Base-by-base conservation (phyloP, 2,329 filamentous ascomycete genomes). In the Gliomastix tumulicola region DNA sequence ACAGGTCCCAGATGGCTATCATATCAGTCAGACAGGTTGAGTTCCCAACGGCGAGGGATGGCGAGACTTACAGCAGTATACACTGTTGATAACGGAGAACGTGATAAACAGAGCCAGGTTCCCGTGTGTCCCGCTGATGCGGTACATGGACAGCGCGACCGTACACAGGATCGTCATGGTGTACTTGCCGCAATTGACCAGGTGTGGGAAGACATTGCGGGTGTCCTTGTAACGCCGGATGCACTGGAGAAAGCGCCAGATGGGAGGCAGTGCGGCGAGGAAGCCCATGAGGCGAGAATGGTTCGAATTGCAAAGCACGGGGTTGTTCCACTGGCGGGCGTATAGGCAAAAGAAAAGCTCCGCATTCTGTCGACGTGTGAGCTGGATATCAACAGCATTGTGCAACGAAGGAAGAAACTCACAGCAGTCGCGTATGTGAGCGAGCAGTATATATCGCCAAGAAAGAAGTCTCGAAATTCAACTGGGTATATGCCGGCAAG, bases 361-460 rank as follows among this genome's bases (percentile, higher is more conserved):
- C 27, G 95, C 74, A 52, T 97, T 96, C 83, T 88, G 41, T 3
- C 2, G 17, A 8, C 5, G n/a, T 22, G 5, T 9, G 21, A n/a
- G 17, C n/a, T n/a, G n/a, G n/a, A n/a, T n/a, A n/a, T n/a, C n/a
- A n/a, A n/a, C n/a, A n/a, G n/a, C n/a, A n/a, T n/a, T n/a, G n/a
- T n/a, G n/a, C n/a, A n/a, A n/a, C n/a, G n/a, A n/a, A n/a, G n/a
- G n/a, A n/a, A n/a, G n/a, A n/a, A n/a, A 76, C 84, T 66, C 70
- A 90, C 86, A 42, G 86, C 83, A 60, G 87, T 86, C 13, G 83
- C 76, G 59, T 98, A 98, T 6, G 89, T 94, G 38, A 94, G 69
- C 4, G 92, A 97, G 60, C 90, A 97, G 59, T 94, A 95, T 71
- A 97, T 96, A 56, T 98, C 92, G 36, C 92, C 92, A 0, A 97